Percentiles rank a stretch among this genome's conserved stretches.
Evolutionary conservation across 257 asterid species (phyloP).

Genomic region (Thymus mandschuricus): DNA sequence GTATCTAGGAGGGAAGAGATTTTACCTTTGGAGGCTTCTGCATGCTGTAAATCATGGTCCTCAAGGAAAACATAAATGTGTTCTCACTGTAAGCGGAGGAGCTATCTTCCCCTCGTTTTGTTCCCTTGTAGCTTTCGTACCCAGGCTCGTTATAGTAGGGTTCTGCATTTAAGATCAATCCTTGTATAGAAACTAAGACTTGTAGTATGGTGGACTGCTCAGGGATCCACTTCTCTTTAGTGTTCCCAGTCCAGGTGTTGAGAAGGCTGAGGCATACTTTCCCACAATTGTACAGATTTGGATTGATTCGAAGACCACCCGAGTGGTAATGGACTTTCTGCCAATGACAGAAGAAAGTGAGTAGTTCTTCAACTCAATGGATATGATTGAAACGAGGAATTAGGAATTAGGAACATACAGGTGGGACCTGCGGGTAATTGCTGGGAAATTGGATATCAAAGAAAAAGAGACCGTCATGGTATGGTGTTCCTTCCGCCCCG

Average conservation of each 20-base stretch:
- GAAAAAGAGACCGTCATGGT: constrained; percentile 96
- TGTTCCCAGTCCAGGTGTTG: constrained; percentile 82
- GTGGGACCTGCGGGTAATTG: constrained; percentile 83
- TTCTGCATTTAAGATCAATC: constrained; percentile 82
- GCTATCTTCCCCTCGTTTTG: constrained; percentile 54
- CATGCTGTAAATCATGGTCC: constrained; percentile 80
- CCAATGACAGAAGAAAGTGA: constrained; percentile 21
- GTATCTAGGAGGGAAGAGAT: neutral
- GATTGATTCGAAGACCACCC: constrained; percentile 89
- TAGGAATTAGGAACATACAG: constrained; percentile 53
- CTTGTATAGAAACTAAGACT: constrained; percentile 96
- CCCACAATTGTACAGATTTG: constrained; percentile 78
- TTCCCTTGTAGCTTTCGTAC: constrained; percentile 50
- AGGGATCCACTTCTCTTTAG: constrained; percentile 85
- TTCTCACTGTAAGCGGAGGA: constrained; percentile 69
- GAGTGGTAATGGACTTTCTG: constrained; percentile 91
- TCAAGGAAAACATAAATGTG: constrained; percentile 63
- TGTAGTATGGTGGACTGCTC: constrained; percentile 77
- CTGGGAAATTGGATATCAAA: constrained; percentile 82
- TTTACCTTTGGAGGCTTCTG: constrained; percentile 91
- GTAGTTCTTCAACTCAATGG: neutral
- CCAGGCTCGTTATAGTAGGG: constrained; percentile 98
- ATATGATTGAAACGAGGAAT: constrained; percentile 13
- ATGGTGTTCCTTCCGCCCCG: constrained; percentile 99
- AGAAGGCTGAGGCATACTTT: constrained; percentile 97